Conservation (phyloP, 148 eudicot genomes). For the Camellia granthamiana region DNA sequence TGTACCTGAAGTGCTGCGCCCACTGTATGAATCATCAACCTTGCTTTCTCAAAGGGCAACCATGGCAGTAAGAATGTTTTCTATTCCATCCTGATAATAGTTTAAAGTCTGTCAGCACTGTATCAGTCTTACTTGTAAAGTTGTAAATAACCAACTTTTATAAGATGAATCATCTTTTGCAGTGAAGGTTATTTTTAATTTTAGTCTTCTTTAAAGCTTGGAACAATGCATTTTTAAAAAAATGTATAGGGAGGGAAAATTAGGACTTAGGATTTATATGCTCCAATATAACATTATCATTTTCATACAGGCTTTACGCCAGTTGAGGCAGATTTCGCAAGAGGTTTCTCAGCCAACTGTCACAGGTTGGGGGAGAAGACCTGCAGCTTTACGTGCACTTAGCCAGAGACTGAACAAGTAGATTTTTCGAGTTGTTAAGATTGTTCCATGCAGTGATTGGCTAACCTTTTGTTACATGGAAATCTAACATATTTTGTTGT, state of each 20-base stretch:
- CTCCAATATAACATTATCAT: not conserved
- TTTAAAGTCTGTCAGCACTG: not conserved
- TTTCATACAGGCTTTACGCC: constrained; percentile 66
- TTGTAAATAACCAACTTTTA: not conserved
- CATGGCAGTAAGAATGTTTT: constrained; percentile 57
- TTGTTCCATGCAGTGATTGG: not conserved
- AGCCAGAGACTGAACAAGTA: constrained; percentile 85
- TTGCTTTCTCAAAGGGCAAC: constrained; percentile 86
- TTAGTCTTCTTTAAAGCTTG: not conserved
- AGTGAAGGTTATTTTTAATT: not conserved
- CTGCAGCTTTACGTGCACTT: constrained; percentile 87
- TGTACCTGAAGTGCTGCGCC: constrained; percentile 92
- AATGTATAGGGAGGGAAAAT: not conserved
- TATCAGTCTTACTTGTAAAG: not conserved
- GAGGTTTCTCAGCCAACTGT: constrained; percentile 79
- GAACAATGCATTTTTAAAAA: not conserved
- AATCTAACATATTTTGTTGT: constrained; percentile 4
- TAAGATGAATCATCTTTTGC: not conserved
- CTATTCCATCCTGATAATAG: not conserved
- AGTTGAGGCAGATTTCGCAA: constrained; percentile 86
- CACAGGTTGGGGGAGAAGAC: constrained; percentile 79
- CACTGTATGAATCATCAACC: constrained; percentile 85
- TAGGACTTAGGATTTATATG: not conserved
- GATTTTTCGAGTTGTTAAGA: constrained; percentile 5
- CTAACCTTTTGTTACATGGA: not conserved